phyloP scores from a whole-genome alignment of 768 basidiomycete species.

The Lactarius quietus region DNA sequence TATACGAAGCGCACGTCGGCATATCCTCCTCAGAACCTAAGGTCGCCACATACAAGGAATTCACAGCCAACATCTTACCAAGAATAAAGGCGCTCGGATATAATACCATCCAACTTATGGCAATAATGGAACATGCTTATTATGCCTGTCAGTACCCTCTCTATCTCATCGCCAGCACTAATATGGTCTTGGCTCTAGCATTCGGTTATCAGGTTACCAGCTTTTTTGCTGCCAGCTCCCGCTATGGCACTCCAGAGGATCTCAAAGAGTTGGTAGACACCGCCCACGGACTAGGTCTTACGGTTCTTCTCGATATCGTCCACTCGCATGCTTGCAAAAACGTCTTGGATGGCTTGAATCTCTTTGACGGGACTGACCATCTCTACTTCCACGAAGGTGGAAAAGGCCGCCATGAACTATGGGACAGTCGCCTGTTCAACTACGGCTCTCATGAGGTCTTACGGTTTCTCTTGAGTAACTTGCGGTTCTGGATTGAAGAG shows the following conservation, averaged over 20 bases:
- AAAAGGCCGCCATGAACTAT: constrained; percentile 90
- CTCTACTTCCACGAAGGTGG: constrained; percentile 94
- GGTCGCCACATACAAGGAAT: constrained; percentile 96
- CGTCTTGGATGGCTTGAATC: constrained; percentile 89
- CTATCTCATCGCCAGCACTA: constrained; percentile 8
- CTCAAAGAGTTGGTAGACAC: constrained; percentile 93
- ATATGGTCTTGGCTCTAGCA: constrained; percentile 44
- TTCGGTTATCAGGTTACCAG: constrained; percentile 98
- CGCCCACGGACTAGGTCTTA: constrained; percentile 89
- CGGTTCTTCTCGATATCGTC: constrained; percentile 92
- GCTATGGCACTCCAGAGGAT: constrained; percentile 95
- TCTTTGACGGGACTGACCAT: constrained; percentile 97
- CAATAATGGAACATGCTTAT: constrained; percentile 96
- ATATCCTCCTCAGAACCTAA: constrained; percentile 86
- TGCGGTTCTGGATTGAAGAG: constrained; percentile 93
- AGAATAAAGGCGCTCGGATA: constrained; percentile 91
- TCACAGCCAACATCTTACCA: constrained; percentile 77
- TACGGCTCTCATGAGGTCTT: constrained; percentile 93
- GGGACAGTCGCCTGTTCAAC: constrained; percentile 98
- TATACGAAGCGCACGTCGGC: constrained; percentile 98
- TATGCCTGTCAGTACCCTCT: constrained; percentile 74
- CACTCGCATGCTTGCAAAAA: constrained; percentile 99
- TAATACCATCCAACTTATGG: constrained; percentile 98
- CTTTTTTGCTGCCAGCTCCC: constrained; percentile 95
- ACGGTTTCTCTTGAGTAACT: constrained; percentile 90